Evolutionary conservation across 306 rosid genomes (phyloP), one percentile per base, ranked within the genome.

Genomic region (Glycine soja): DNA sequence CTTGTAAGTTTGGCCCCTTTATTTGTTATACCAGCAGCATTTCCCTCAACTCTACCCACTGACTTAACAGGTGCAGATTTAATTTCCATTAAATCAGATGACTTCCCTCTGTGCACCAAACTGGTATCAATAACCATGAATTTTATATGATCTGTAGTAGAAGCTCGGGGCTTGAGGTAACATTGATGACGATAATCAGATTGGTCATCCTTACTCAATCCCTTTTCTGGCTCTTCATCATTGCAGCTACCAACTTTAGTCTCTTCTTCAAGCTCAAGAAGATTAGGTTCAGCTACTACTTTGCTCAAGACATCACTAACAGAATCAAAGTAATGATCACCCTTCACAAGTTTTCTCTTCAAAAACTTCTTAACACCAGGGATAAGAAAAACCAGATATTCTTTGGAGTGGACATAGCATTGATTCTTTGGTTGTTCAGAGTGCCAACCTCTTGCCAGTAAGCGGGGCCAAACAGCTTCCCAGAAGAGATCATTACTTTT

Each of bases 301-400:
- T 92, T 92, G 86, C 76, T 86, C 90, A 92, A 76, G 42, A 92
- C 91, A 81, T 90, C 97, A 77, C 87, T 86, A 40, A 90, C 91
- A 69, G 91, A 88, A 85, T 88, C 92, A 51, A 88, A 88, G 80
- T 86, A 92, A 76, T 92, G 94, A 15, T 87, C 87, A 54, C 97
- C 97, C 46, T 69, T 69, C 54, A 69, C 74, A 16, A 69, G 74
- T 69, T 69, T 69, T 18, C 74, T 67, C 52, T 88, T 90, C 2
- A 89, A 90, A 86, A 90, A 92, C 79, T 87, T 92, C 58, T 90
- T 84, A 45, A 92, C 75, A 18, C 97, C 97, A 4, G 97, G 97
- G 73, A 85, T 81, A 77, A 92, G 92, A 84, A 90, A 92, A 87
- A 92, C 94, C 82, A 92, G 77, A 69, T 73, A 85, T 58, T 87